Conservation (phyloP, 257 asterid genomes). For the Capsicum baccatum region DNA sequence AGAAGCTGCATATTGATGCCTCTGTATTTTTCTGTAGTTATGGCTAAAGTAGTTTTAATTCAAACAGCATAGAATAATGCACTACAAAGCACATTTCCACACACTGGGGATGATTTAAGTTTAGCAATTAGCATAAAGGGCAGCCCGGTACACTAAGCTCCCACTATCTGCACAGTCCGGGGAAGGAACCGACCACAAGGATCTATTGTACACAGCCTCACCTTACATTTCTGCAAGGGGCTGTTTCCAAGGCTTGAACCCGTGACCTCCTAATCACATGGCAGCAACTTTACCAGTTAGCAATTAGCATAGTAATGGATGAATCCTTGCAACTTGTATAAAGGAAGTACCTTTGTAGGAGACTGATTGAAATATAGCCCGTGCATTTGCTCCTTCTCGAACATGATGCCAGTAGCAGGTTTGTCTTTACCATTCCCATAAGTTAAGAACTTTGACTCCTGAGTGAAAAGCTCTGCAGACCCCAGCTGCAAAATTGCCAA, state of each 20-base stretch:
- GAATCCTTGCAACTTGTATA: slow-evolving; percentile 10
- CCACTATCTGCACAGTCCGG: too few relatives aligned
- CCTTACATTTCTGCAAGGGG: too few relatives aligned
- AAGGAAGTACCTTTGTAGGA: slow-evolving; percentile 69
- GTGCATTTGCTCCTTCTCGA: slow-evolving; percentile 84
- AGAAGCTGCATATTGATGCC: background rate
- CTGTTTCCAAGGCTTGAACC: too few relatives aligned
- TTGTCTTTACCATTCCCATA: slow-evolving; percentile 84
- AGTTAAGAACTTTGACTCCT: slow-evolving; percentile 72
- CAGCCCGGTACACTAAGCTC: too few relatives aligned
- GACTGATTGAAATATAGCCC: slow-evolving; percentile 94
- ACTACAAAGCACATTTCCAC: too few relatives aligned
- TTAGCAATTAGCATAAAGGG: background rate
- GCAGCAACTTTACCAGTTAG: too few relatives aligned
- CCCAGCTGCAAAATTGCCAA: slow-evolving; percentile 71
- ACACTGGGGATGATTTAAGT: background rate
- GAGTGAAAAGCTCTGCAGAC: slow-evolving; percentile 75
- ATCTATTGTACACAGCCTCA: too few relatives aligned
- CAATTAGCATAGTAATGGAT: background rate
- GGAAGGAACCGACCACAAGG: too few relatives aligned
- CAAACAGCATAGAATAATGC: too few relatives aligned
- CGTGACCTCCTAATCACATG: too few relatives aligned
- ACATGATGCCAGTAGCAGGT: slow-evolving; percentile 91
- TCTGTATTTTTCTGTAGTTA: too few relatives aligned
- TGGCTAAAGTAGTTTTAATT: too few relatives aligned